phyloP scores from a whole-genome alignment of 768 basidiomycete genomes.

The Mrakia blollopis region DNA sequence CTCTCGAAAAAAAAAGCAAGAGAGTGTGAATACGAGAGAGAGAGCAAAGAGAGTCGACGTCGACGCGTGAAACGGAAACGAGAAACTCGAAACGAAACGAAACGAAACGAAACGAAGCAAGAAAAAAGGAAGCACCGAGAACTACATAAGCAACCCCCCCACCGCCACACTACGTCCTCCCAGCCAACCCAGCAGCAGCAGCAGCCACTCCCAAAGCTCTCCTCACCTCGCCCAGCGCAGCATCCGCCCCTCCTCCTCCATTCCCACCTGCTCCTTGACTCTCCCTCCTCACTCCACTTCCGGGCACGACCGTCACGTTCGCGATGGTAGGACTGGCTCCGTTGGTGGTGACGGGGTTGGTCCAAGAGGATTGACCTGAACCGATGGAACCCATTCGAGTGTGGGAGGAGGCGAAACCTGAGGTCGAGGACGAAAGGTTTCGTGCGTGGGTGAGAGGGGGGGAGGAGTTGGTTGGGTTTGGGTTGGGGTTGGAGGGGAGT shows the following conservation, averaged over 20 bases:
- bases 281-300: not conserved
- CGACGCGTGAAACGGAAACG: no score
- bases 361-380: not conserved
- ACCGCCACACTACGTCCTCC: not conserved
- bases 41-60: not conserved
- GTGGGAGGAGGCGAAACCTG: slow-evolving; percentile 7
- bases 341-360: not conserved
- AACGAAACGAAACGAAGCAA: not conserved
- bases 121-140: not conserved
- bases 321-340: not conserved
- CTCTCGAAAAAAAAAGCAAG: no score
- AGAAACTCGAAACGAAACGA: not conserved
- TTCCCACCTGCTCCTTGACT: no score
- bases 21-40: not conserved
- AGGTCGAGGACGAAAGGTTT: not conserved
- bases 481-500: not conserved
- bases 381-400: slow-evolving; percentile 30
- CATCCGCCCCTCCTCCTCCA: slow-evolving; percentile 17
- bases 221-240: slow-evolving; percentile 20
- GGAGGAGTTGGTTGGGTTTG: not conserved
- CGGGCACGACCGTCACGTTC: not conserved
- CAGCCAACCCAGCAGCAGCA: not conserved
- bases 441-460: not conserved
- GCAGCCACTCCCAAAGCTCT: slow-evolving; percentile 2
- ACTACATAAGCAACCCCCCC: not conserved